Conservation (phyloP, 192 early-diverging fungal genomes). For the Backusella luteola region DNA sequence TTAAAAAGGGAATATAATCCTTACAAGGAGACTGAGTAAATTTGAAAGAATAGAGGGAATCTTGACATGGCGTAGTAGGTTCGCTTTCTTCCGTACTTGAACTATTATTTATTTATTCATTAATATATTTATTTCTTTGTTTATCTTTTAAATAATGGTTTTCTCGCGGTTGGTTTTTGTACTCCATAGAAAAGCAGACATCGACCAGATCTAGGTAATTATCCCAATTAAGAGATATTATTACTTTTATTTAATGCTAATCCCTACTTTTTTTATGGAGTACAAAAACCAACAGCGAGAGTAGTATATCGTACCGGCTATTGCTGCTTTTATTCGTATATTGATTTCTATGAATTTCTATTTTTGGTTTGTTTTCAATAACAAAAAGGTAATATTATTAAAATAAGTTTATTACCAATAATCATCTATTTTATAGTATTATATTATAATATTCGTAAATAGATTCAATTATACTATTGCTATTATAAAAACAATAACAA, state of each 20-base stretch:
- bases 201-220: too few species aligned
- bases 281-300: not conserved
- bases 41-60: not conserved
- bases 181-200: too few species aligned
- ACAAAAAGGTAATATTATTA: not conserved
- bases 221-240: too few species aligned
- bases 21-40: not conserved
- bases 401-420: not conserved
- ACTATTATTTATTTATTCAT: not conserved
- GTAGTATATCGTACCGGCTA: not conserved
- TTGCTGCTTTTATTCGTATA: not conserved
- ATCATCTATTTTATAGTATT: not conserved
- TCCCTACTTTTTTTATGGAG: too few species aligned
- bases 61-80: not conserved
- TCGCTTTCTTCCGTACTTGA: constrained; percentile 5
- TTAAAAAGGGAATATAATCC: not conserved
- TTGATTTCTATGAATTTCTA: constrained; percentile 2
- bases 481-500: not conserved
- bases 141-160: not conserved
- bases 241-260: too few species aligned
- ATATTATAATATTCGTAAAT: not conserved
- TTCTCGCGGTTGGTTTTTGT: not conserved
- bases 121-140: not conserved
- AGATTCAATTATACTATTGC: not conserved
- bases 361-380: not conserved